These are phyloP conservation scores for Globisporangium emineosum DNA, from an alignment of 352 stramenopile genomes.

Conservation along the genomic window DNA sequence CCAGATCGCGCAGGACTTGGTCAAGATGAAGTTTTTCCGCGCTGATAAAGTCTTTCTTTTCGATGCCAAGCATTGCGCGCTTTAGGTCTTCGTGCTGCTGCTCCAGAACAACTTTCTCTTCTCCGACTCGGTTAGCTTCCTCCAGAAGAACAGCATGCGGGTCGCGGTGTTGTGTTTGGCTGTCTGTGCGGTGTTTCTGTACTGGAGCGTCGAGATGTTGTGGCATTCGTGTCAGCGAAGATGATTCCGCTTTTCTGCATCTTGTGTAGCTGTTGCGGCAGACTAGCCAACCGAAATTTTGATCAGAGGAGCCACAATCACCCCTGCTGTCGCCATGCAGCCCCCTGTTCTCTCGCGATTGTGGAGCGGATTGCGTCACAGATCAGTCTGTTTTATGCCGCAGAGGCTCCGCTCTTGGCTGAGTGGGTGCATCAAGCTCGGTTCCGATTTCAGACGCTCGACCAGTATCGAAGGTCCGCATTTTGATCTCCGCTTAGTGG, in stretches of 20 bases:
- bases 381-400: too few relatives aligned
- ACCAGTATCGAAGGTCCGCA: background rate
- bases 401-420: background rate
- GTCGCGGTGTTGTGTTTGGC: background rate
- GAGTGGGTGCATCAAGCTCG: background rate
- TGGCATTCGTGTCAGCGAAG: background rate
- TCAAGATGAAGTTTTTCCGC: background rate
- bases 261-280: background rate
- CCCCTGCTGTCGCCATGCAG: background rate
- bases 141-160: background rate
- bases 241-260: background rate
- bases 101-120: conserved; percentile 1
- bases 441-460: background rate
- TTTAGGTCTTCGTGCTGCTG: background rate
- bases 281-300: background rate
- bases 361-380: too few relatives aligned
- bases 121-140: background rate
- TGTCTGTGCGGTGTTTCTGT: background rate
- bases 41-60: background rate
- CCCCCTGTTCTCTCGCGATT: too few relatives aligned
- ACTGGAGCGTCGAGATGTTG: background rate
- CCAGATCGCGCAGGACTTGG: background rate
- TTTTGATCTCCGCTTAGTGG: background rate
- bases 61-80: background rate
- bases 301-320: background rate